These are phyloP conservation scores for Schizosaccharomyces japonicus DNA, from an alignment of 805 yeast genomes.

Conservation along the genomic window DNA sequence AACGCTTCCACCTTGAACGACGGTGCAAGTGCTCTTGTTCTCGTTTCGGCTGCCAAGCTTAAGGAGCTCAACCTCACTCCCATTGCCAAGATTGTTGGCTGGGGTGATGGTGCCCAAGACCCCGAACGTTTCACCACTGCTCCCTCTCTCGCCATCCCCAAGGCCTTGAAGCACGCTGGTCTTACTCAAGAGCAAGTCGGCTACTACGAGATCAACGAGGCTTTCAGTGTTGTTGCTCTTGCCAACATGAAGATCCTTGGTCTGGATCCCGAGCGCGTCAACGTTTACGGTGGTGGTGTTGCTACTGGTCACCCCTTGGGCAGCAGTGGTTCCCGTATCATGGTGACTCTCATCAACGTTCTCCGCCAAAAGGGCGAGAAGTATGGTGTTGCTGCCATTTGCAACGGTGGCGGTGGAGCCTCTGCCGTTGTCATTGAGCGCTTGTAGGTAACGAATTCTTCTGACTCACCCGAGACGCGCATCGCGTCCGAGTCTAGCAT, in stretches of 20 bases:
- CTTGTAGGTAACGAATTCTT: constrained; percentile 20
- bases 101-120: constrained; percentile 96
- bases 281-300: constrained; percentile 91
- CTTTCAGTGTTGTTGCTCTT: constrained; percentile 86
- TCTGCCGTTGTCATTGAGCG: constrained; percentile 73
- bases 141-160: constrained; percentile 84
- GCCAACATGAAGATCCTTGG: constrained; percentile 54
- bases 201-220: constrained; percentile 89
- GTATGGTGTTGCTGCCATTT: constrained; percentile 83
- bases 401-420: constrained; percentile 99
- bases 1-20: constrained; percentile 91
- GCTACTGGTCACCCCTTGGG: constrained; percentile 93
- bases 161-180: constrained; percentile 75
- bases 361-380: constrained; percentile 67
- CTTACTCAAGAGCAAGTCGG: constrained; percentile 45
- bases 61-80: constrained; percentile 74
- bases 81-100: constrained; percentile 65
- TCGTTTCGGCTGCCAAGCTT: constrained; percentile 65
- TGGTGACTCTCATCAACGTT: constrained; percentile 64
- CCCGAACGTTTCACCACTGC: constrained; percentile 93
- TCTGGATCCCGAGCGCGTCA: constrained; percentile 32
- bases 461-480: too few relatives aligned
- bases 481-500: too few relatives aligned
- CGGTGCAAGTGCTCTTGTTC: constrained; percentile 88
- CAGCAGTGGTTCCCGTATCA: constrained; percentile 84